A percentile compares a stretch with the other conserved stretches of the same genome.
phyloP scores from a whole-genome alignment of 176 grass and related monocot genomes.

The Chloris gayana region DNA sequence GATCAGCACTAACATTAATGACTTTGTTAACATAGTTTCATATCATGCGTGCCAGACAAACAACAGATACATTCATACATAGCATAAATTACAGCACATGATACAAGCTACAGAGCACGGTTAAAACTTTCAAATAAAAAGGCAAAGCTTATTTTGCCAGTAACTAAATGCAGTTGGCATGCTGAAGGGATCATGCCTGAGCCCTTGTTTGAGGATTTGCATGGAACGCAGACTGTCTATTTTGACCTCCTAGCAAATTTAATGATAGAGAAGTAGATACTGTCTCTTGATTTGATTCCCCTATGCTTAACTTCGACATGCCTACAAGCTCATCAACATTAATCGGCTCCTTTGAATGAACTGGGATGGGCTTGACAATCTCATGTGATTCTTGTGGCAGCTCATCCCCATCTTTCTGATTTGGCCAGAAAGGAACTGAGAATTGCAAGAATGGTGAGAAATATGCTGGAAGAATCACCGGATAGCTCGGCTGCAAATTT shows the following conservation, averaged over 20 bases:
- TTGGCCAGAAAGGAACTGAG: constrained; percentile 75
- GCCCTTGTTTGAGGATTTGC: constrained; percentile 79
- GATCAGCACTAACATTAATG: constrained; percentile 55
- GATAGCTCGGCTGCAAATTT: constrained; percentile 67
- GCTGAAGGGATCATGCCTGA: constrained; percentile 65
- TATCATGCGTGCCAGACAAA: constrained; percentile 44
- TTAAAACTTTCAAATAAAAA: constrained; percentile 37
- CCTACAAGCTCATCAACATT: constrained; percentile 92
- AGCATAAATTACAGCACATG: constrained; percentile 57
- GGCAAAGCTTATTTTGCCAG: constrained; percentile 59
- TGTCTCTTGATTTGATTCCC: constrained; percentile 49
- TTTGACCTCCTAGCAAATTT: constrained; percentile 73
- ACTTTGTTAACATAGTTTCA: constrained; percentile 46
- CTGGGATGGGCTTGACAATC: constrained; percentile 84
- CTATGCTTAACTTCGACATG: constrained; percentile 93
- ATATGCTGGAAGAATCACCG: constrained; percentile 76
- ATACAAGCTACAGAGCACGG: constrained; percentile 43
- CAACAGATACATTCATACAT: constrained; percentile 52
- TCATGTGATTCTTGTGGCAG: constrained; percentile 66
- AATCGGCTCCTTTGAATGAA: constrained; percentile 81
- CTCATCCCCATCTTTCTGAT: constrained; percentile 51
- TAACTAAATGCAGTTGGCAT: constrained; percentile 46
- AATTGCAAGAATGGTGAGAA: constrained; percentile 83
- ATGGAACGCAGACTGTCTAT: constrained; percentile 95
- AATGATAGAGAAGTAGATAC: constrained; percentile 73